phyloP scores from a whole-genome alignment of 805 yeast genomes.

The Myxozyma sirexii region DNA sequence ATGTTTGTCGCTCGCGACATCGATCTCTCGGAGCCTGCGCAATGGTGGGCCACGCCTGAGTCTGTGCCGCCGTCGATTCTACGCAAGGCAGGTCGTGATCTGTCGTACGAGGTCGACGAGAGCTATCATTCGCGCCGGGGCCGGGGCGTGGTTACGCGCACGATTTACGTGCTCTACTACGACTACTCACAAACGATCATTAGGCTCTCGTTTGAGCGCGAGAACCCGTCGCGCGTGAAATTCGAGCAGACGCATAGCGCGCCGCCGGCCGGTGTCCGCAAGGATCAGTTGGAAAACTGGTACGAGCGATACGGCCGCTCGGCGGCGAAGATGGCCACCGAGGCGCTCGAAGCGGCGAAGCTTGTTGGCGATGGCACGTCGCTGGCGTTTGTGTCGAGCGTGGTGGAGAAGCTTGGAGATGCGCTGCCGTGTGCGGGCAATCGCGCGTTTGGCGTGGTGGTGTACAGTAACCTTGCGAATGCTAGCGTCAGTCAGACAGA shows the following conservation, averaged over 20 bases:
- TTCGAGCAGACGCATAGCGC: conserved; percentile 47
- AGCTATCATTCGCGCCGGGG: conserved; percentile 59
- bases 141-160: conserved; percentile 55
- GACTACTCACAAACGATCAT: conserved; percentile 71
- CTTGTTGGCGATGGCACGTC: conserved; percentile 40
- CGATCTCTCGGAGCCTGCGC: conserved; percentile 44
- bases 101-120: conserved; percentile 68
- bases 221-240: conserved; percentile 55
- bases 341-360: conserved; percentile 42
- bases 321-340: conserved; percentile 45
- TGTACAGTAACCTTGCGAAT: conserved; percentile 59
- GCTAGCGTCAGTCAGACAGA: conserved; percentile 56
- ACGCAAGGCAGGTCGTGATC: conserved; percentile 45
- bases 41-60: conserved; percentile 69
- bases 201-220: conserved; percentile 57
- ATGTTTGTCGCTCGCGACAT: conserved; percentile 40
- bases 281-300: conserved; percentile 52
- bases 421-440: conserved; percentile 62
- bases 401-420: conserved; percentile 43
- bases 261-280: conserved; percentile 51
- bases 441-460: conserved; percentile 72
- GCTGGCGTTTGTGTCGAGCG: conserved; percentile 42
- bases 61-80: conserved; percentile 59
- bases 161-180: conserved; percentile 69
- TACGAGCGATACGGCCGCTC: conserved; percentile 56